Base-by-base conservation (phyloP, 2,329 filamentous ascomycete genomes). In the Juglanconis oblonga region DNA sequence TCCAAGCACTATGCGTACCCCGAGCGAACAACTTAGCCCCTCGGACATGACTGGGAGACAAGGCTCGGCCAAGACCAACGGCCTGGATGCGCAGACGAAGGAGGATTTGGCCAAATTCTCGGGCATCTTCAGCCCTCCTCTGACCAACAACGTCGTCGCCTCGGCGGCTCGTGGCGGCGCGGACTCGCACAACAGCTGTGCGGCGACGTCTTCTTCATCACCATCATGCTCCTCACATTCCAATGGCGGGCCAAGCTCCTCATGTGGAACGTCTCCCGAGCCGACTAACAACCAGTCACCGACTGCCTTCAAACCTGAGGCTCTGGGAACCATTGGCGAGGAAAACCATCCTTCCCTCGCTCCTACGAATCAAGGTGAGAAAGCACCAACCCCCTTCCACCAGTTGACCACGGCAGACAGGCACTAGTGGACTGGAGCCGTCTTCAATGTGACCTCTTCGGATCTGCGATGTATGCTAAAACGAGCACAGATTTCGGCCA, bases 201-300 rank as follows among this genome's bases (percentile, higher is more conserved):
- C 73, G 62, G 77, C 76, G 50, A 83, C 82, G 1, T 83, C 86
- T 11, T 84, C 84, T 4, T 87, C 85, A 66, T 90, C 87, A 5
- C 86, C 86, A 1, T 87, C 85, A 11, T 80, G 82, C 7, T 88
- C 85, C 0, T 86, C 84, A 2, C 82, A 86, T 62, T 87, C 84
- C 48, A 83, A 84, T 58, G 77, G 74, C 24, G 84, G 84, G 1
- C 74, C 85, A 1, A 87, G 78, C 66, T 88, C 86, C 6, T 88
- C 86, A 31, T 92, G 89, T 68, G 89, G 88, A 32, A 93, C 90
- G 0, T 93, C 90, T 2, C 90, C 90, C 1, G 90, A 93, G 71
- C 87, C 90, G 1, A 57, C 47, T 36, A 86, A 81, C 52, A 88
- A 86, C 36, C 88, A 90, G 67, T 93, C 89, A 14, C 90, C 88